Evolutionary conservation across 768 basidiomycete species (phyloP).

Genomic region (Lyophyllum decastes): DNA sequence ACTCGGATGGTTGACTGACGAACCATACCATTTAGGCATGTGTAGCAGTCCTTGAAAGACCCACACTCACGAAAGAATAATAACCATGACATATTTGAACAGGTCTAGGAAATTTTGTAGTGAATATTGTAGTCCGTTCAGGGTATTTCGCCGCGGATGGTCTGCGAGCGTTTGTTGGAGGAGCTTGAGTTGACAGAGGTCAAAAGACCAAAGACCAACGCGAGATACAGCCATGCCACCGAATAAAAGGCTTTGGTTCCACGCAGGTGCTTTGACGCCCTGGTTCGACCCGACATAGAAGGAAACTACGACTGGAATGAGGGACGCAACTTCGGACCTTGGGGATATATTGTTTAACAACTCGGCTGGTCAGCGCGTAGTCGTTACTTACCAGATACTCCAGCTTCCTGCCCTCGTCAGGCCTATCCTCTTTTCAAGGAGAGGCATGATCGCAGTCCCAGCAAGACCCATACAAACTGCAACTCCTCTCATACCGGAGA

Average conservation of each 20-base stretch:
- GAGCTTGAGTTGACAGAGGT: slow-evolving; percentile 50
- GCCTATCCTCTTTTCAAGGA: slow-evolving; percentile 41
- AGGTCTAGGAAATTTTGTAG: slow-evolving; percentile 35
- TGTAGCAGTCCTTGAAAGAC: not conserved
- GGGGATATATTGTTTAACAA: slow-evolving; percentile 19
- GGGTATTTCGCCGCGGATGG: slow-evolving; percentile 45
- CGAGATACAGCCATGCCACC: slow-evolving; percentile 50
- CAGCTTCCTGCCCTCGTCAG: slow-evolving; percentile 49
- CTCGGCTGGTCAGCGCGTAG: not conserved
- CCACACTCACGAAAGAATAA: slow-evolving; percentile 1
- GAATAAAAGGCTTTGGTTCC: slow-evolving; percentile 42
- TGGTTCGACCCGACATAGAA: slow-evolving; percentile 30
- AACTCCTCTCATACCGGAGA: slow-evolving; percentile 50
- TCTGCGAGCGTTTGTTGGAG: slow-evolving; percentile 43
- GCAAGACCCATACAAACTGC: slow-evolving; percentile 46
- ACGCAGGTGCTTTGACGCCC: slow-evolving; percentile 21
- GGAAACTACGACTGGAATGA: slow-evolving; percentile 44
- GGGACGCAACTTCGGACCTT: slow-evolving; percentile 47
- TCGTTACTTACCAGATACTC: slow-evolving; percentile 43
- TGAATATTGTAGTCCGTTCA: slow-evolving; percentile 39
- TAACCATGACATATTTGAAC: slow-evolving; percentile 17
- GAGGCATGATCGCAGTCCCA: slow-evolving; percentile 46
- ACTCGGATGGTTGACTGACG: not conserved
- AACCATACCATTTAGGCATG: not conserved
- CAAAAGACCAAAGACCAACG: slow-evolving; percentile 55